phyloP scores from a whole-genome alignment of 768 basidiomycete genomes.

The Calocybe indica region DNA sequence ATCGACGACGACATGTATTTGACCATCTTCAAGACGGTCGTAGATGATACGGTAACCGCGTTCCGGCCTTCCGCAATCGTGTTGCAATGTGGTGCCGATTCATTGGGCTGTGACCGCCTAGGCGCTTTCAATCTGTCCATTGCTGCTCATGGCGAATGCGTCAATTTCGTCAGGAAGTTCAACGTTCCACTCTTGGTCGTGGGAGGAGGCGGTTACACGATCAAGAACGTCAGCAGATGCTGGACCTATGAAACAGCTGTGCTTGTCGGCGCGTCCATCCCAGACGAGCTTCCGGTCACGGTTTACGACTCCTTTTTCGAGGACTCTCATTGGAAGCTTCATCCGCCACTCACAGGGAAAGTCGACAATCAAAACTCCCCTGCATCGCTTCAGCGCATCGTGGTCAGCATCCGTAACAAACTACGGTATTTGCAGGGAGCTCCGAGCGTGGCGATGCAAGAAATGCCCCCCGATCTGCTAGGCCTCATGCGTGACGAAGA shows the following conservation, averaged over 20 bases:
- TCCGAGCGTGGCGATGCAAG: conserved; percentile 94
- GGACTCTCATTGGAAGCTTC: conserved; percentile 87
- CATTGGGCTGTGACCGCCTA: conserved; percentile 88
- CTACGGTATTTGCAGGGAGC: conserved; percentile 91
- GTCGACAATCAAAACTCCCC: conserved; percentile 92
- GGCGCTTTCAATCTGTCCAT: conserved; percentile 98
- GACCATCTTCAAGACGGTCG: conserved; percentile 91
- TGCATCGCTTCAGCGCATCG: conserved; percentile 79
- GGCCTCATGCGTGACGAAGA: conserved; percentile 57
- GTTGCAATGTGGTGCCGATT: conserved; percentile 95
- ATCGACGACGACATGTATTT: conserved; percentile 98
- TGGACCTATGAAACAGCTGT: conserved; percentile 99
- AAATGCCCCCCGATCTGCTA: conserved; percentile 89
- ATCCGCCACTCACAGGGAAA: conserved; percentile 85
- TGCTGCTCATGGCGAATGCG: conserved; percentile 96
- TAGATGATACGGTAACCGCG: conserved; percentile 86
- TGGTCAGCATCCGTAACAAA: conserved; percentile 80
- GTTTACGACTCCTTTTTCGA: conserved; percentile 92
- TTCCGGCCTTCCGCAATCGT: conserved; percentile 91
- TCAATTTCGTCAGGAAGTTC: conserved; percentile 92
- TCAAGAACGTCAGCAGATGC: conserved; percentile 96
- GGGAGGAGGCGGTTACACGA: conserved; percentile 95
- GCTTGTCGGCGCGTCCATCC: conserved; percentile 75
- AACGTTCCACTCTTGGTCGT: conserved; percentile 86
- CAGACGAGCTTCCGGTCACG: conserved; percentile 83